phyloP scores from a whole-genome alignment of 2,329 filamentous ascomycete genomes.

The Tympanopsis confertula region DNA sequence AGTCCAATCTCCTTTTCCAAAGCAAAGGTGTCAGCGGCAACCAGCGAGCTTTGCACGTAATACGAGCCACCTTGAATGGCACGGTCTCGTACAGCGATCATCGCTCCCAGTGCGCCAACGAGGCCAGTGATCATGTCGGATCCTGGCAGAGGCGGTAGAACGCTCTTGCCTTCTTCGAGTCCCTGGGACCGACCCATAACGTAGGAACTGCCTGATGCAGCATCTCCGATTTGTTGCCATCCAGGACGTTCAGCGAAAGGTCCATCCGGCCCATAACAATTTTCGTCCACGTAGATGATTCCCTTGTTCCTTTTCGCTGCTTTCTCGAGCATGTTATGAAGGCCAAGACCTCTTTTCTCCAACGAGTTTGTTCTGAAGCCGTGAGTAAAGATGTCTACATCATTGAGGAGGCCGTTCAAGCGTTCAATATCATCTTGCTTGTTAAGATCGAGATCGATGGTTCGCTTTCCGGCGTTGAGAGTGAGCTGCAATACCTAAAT shows the following conservation, averaged over 20 bases:
- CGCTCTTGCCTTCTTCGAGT: constrained; percentile 12
- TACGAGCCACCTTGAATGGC: constrained; percentile 17
- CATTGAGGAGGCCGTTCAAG: constrained; percentile 26
- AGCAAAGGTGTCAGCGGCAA: constrained; percentile 13
- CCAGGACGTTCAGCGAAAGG: constrained; percentile 30
- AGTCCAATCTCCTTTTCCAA: constrained; percentile 16
- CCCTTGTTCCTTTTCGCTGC: constrained; percentile 25
- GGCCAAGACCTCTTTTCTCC: constrained; percentile 24
- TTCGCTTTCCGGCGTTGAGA: constrained; percentile 33
- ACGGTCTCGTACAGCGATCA: constrained; percentile 18
- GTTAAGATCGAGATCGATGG: constrained; percentile 32
- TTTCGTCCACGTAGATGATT: constrained; percentile 34
- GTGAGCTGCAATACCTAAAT: constrained; percentile 20
- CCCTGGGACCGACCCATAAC: constrained; percentile 15
- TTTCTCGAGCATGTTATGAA: constrained; percentile 24
- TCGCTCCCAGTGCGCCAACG: constrained; percentile 16
- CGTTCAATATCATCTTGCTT: constrained; percentile 23
- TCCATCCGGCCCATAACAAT: constrained; percentile 36
- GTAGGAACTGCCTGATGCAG: constrained; percentile 18
- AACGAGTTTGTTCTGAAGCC: constrained; percentile 35
- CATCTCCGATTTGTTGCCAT: constrained; percentile 37
- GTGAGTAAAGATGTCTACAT: constrained; percentile 40
- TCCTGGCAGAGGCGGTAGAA: constrained; percentile 18
- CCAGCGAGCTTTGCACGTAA: constrained; percentile 14
- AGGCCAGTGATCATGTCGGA: constrained; percentile 21